These are phyloP conservation scores for Gyromitra esculenta DNA, from an alignment of 2,329 filamentous ascomycete genomes.

Conservation along the genomic window DNA sequence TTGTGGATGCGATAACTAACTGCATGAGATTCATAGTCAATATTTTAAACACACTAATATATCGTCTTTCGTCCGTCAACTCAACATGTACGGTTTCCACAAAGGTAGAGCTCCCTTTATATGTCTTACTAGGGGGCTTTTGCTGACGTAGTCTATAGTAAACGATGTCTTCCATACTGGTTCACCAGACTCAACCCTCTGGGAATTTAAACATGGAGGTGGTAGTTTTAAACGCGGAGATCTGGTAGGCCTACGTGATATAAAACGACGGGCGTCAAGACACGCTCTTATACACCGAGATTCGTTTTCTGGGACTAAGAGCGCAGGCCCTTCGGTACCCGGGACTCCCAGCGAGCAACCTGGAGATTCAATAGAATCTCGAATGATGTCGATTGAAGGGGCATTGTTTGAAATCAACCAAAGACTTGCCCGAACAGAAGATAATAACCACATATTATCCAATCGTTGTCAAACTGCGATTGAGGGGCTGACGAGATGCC, in stretches of 20 bases:
- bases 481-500: constrained; percentile 79
- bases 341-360: constrained; percentile 77
- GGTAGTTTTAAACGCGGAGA: constrained; percentile 97
- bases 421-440: constrained; percentile 82
- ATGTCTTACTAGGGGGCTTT: constrained; percentile 13
- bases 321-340: constrained; percentile 78
- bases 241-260: constrained; percentile 87
- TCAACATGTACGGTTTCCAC: constrained; percentile 99
- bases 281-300: constrained; percentile 94
- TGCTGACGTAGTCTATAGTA: constrained; percentile 67
- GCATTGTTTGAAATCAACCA: constrained; percentile 80
- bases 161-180: constrained; percentile 98
- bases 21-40: constrained; percentile 69
- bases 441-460: constrained; percentile 80
- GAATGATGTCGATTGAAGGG: constrained; percentile 80
- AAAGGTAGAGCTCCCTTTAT: constrained; percentile 73
- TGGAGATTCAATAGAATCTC: constrained; percentile 78
- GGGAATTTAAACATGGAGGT: constrained; percentile 99
- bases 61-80: constrained; percentile 94
- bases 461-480: constrained; percentile 82
- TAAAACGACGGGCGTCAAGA: constrained; percentile 91
- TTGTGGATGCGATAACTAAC: constrained; percentile 39
- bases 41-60: constrained; percentile 99
- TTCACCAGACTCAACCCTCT: constrained; percentile 89
- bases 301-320: constrained; percentile 77